Percentiles rank a stretch among this genome's conserved stretches.
These are phyloP conservation scores for Orbilia oligospora DNA, from an alignment of 2,329 filamentous ascomycete species.

Conservation along the genomic window DNA sequence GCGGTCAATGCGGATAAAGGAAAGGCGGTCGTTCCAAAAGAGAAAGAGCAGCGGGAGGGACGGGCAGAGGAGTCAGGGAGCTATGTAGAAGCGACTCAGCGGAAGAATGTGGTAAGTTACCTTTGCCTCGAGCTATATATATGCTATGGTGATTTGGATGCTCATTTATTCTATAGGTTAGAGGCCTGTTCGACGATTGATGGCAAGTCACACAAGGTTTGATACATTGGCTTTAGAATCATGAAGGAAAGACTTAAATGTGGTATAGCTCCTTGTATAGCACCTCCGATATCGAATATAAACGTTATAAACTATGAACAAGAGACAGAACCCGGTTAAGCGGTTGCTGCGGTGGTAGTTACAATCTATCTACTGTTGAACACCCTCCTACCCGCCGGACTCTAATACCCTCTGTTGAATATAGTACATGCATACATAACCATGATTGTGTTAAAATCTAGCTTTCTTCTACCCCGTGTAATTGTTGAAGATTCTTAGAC, in stretches of 20 bases:
- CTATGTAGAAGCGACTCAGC: conserved; percentile 48
- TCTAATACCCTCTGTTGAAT: conserved; percentile 45
- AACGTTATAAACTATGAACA: conserved; percentile 5
- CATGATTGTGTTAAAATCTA: conserved; percentile 32
- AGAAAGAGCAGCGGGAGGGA: conserved; percentile 5
- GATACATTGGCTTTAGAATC: background rate
- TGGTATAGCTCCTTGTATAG: background rate
- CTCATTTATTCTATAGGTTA: conserved; percentile 38
- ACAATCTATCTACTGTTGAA: conserved; percentile 42
- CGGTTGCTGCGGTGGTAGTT: conserved; percentile 23
- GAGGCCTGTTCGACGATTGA: conserved; percentile 56
- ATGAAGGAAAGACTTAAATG: background rate
- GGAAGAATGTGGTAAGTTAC: conserved; percentile 53
- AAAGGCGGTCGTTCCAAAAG: background rate
- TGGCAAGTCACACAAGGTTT: background rate
- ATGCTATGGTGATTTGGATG: background rate
- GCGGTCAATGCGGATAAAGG: conserved; percentile 49
- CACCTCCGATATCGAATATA: no score
- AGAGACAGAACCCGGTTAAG: conserved; percentile 37
- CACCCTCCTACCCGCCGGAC: background rate
- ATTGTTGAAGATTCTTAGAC: conserved; percentile 44
- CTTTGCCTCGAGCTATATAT: background rate
- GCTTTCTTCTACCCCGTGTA: background rate
- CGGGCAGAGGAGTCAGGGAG: conserved; percentile 42
- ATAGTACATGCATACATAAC: conserved; percentile 31